phyloP scores from a whole-genome alignment of 352 stramenopile species.

The Phytophthora constricta region DNA sequence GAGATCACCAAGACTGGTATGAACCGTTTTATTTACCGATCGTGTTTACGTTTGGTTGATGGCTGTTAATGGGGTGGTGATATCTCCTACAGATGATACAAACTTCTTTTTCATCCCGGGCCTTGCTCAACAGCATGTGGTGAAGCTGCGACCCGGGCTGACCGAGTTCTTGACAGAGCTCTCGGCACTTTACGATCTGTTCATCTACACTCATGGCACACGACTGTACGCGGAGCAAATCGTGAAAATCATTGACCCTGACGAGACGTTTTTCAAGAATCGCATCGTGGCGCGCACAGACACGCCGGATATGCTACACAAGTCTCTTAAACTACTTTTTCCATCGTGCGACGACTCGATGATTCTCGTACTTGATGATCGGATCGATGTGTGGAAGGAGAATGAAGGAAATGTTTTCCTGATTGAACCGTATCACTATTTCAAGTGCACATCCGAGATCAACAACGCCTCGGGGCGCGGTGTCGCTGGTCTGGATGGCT shows the following conservation, averaged over 20 bases:
- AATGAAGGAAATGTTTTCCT: constrained; percentile 89
- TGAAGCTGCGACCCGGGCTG: constrained; percentile 94
- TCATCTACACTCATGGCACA: constrained; percentile 96
- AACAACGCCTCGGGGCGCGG: constrained; percentile 80
- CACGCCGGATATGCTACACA: constrained; percentile 87
- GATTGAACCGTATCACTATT: constrained; percentile 87
- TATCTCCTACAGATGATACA: constrained; percentile 76
- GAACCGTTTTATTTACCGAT: not conserved
- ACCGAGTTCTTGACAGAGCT: constrained; percentile 89
- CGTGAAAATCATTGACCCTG: constrained; percentile 91
- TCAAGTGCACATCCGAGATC: constrained; percentile 83
- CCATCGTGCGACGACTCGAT: constrained; percentile 88
- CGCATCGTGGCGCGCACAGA: constrained; percentile 90
- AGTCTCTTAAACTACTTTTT: constrained; percentile 88
- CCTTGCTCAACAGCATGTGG: constrained; percentile 86
- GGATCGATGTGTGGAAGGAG: constrained; percentile 90
- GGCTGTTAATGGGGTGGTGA: not conserved
- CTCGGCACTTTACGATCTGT: constrained; percentile 90
- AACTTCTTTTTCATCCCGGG: constrained; percentile 83
- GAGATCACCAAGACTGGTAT: constrained; percentile 64
- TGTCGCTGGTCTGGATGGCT: constrained; percentile 48
- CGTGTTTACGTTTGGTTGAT: constrained; percentile 2
- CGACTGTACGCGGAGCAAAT: constrained; percentile 95
- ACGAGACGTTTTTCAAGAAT: constrained; percentile 82
- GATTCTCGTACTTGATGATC: constrained; percentile 87